Conservation (phyloP, 2,329 filamentous ascomycete genomes). For the Leptographium radiaticola region DNA sequence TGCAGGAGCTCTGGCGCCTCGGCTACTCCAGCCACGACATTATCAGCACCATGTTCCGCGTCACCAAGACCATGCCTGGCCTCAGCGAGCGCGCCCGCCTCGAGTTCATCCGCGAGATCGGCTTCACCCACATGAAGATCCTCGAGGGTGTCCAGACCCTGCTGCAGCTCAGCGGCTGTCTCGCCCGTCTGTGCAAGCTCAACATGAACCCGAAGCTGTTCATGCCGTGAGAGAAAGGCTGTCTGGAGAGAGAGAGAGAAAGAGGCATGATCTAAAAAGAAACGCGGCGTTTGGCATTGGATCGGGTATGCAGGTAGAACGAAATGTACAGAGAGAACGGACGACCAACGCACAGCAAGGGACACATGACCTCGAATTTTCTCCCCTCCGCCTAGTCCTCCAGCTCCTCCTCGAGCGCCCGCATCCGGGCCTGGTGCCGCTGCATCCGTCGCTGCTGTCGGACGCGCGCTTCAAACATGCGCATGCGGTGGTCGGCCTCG, state of each 20-base stretch:
- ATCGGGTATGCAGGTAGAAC: background rate
- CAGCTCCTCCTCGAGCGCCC: conserved; percentile 8
- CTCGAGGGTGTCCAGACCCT: conserved; percentile 95
- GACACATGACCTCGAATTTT: background rate
- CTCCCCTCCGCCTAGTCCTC: background rate
- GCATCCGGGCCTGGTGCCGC: conserved; percentile 40
- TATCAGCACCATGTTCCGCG: conserved; percentile 97
- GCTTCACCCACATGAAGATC: conserved; percentile 98
- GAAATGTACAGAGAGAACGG: background rate
- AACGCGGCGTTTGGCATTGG: background rate
- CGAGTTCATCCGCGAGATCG: conserved; percentile 97
- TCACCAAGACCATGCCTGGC: conserved; percentile 89
- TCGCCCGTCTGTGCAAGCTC: conserved; percentile 82
- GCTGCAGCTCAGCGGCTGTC: conserved; percentile 83
- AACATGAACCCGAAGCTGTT: conserved; percentile 93
- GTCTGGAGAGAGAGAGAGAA: conserved; percentile 6
- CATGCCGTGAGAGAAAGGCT: conserved; percentile 16
- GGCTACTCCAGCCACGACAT: conserved; percentile 99
- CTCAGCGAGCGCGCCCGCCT: conserved; percentile 90
- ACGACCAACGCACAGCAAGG: background rate
- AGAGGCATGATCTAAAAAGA: conserved; percentile 16
- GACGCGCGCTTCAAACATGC: conserved; percentile 52
- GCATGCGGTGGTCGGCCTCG: conserved; percentile 57
- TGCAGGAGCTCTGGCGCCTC: conserved; percentile 86
- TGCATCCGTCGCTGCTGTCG: conserved; percentile 50